phyloP scores from a whole-genome alignment of 169 alveolate species.

The Blepharisma undulans region DNA sequence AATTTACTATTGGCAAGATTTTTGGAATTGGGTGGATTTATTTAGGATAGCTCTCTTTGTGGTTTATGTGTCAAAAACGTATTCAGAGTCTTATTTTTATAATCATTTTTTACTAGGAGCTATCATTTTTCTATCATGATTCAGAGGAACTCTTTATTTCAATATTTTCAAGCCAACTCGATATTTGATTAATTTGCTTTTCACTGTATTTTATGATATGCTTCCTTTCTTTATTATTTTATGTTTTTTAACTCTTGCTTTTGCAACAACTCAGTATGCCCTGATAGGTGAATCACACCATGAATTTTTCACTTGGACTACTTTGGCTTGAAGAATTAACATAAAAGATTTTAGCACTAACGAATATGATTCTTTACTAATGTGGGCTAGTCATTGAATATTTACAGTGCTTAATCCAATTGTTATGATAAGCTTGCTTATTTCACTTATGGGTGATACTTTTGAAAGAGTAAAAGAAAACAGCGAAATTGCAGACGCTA shows the following conservation, averaged over 20 bases:
- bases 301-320: not conserved
- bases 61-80: not conserved
- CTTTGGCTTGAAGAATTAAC: not conserved
- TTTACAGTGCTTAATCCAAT: not conserved
- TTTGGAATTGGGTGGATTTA: conserved; percentile 27
- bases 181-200: not conserved
- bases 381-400: not conserved
- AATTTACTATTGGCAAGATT: not conserved
- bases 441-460: not conserved
- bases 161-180: conserved; percentile 18
- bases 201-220: conserved; percentile 23
- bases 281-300: not conserved
- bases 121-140: conserved; percentile 10
- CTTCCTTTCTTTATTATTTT: conserved; percentile 13
- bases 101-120: not conserved
- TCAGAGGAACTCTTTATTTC: conserved; percentile 8
- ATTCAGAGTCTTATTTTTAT: not conserved
- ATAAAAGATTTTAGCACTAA: not conserved
- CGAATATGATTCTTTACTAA: not conserved
- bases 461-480: conserved; percentile 12
- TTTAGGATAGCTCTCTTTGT: not conserved
- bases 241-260: conserved; percentile 2
- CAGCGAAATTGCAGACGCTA: conserved; percentile 22
- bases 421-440: conserved; percentile 13
- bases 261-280: not conserved